Evolutionary conservation across 75 land plant species (phyloP), one percentile per base, ranked within the genome.

Genomic region (Sequoia sempervirens): DNA sequence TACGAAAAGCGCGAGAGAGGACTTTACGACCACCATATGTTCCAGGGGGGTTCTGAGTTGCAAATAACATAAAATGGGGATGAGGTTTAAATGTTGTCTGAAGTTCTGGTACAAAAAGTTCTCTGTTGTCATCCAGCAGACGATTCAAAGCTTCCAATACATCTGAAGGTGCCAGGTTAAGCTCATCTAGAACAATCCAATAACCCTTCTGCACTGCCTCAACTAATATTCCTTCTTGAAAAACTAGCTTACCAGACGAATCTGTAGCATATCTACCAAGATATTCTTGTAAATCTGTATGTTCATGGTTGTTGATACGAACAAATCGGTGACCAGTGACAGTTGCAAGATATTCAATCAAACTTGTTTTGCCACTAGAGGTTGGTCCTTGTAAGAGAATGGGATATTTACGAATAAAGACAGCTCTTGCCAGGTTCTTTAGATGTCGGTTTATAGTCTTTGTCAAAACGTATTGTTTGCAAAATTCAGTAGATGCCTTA

Each of bases 1-100:
- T 98, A 34, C 99, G 95, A 82, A 98, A 98, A 64, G 99, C 99
- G 84, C 99, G 93, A 82, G 99, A 98, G 23, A 98, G 93, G 76
- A 93, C 90, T 89, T 98, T 98, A 18, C 99, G 93, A 11, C 99
- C 99, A 76, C 99, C 99, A 90, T 98, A 98, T 7, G 93, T 69
- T 15, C 92, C 93, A 32, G 99, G 99, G 14, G 99, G 99, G 74
- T 98, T 98, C 82, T 98, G 99, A 32, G 99, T 98, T 14, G 99
- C 99, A 92, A 98, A 98, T 47, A 98, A 92, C 99, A 96, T 98
- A 88, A 98, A 98, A 85, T 98, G 85, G 82, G 99, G 97, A 86
- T 98, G 99, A 41, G 99, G 95, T 41, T 84, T 86, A n/a, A 98
- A 83, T 30, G 90, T 89, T 80, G 92, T 90, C 68, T 89, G 89